These are phyloP conservation scores for Fallopia convolvulus DNA, from an alignment of 148 eudicot genomes.

Conservation along the genomic window DNA sequence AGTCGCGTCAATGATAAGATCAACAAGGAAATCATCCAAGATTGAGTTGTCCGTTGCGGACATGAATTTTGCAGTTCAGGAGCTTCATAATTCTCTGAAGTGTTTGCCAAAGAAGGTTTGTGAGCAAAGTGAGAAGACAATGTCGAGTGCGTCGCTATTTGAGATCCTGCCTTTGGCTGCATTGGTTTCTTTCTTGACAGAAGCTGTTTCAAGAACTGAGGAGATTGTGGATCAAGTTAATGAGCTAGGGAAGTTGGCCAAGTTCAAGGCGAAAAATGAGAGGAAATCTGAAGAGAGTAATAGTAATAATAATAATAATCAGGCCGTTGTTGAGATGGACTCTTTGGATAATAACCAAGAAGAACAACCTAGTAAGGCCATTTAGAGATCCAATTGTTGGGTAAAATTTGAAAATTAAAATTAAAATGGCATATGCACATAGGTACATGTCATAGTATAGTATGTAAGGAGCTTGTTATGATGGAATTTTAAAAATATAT, in stretches of 20 bases:
- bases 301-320: not conserved
- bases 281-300: constrained; percentile 15
- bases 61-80: constrained; percentile 56
- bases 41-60: constrained; percentile 37
- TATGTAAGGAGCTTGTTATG: not conserved
- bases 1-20: constrained; percentile 34
- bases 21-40: constrained; percentile 46
- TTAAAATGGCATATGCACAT: not conserved
- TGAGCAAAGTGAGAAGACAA: constrained; percentile 10
- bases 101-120: constrained; percentile 28
- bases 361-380: not conserved
- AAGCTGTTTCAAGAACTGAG: constrained; percentile 57
- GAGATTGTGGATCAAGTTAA: constrained; percentile 43
- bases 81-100: constrained; percentile 53
- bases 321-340: not conserved
- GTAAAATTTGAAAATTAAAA: no score
- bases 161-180: constrained; percentile 67
- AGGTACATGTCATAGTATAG: not conserved
- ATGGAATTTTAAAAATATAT: no score
- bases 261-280: constrained; percentile 31
- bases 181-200: constrained; percentile 51
- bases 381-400: not conserved
- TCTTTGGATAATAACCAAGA: constrained; percentile 1
- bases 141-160: constrained; percentile 24
- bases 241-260: constrained; percentile 49